Evolutionary conservation across 257 asterid species (phyloP).

Genomic region (Lantana camara): DNA sequence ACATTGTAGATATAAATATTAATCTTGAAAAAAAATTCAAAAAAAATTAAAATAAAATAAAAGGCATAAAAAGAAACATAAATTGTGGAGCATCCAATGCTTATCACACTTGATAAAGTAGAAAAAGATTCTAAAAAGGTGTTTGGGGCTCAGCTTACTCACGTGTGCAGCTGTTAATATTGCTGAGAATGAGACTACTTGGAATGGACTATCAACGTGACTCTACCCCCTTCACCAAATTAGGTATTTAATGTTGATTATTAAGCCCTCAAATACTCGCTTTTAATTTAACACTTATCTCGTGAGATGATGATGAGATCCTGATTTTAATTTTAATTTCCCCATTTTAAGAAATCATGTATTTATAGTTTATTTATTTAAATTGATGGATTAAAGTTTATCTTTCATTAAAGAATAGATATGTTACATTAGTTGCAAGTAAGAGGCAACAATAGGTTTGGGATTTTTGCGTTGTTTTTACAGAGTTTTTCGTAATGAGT

Average conservation of each 20-base stretch:
- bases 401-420: background rate
- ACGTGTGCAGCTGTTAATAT: background rate
- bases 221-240: background rate
- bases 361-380: too few species aligned
- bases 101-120: background rate
- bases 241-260: background rate
- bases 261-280: background rate
- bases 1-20: too few species aligned
- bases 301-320: slow-evolving; percentile 11
- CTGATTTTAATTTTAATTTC: too few species aligned
- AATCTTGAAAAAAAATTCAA: too few species aligned
- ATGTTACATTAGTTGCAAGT: too few species aligned
- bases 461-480: background rate
- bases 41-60: too few species aligned
- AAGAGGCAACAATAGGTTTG: background rate
- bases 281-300: background rate
- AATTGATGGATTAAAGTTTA: background rate
- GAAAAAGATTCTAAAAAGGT: background rate
- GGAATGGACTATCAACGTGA: slow-evolving; percentile 2
- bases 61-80: background rate
- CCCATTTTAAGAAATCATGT: too few species aligned
- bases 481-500: background rate
- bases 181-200: background rate
- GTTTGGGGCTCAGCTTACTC: background rate
- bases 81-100: background rate